These are phyloP conservation scores for Dendrocalamus sinicus DNA, from an alignment of 176 grass and related monocot species.

Conservation along the genomic window DNA sequence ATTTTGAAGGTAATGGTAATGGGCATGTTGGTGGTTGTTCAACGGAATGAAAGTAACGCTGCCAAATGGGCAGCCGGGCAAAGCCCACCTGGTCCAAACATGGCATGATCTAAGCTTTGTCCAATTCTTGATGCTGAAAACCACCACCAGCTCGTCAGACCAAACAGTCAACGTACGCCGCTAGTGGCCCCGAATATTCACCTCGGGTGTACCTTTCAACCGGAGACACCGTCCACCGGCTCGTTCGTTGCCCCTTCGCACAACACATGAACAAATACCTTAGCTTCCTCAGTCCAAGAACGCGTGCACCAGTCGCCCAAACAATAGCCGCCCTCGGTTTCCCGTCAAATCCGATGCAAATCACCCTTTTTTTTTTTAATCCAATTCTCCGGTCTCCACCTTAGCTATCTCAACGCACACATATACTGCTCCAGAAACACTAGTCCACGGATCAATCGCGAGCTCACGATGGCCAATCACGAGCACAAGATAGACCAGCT, in stretches of 20 bases:
- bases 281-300: neutral
- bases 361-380: neutral
- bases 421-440: neutral
- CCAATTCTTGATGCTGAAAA: neutral
- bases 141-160: neutral
- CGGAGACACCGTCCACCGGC: neutral
- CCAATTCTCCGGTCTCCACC: neutral
- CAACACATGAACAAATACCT: neutral
- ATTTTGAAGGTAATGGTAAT: too few relatives aligned
- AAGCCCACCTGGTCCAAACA: too few relatives aligned
- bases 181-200: neutral
- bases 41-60: too few relatives aligned
- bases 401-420: too few relatives aligned
- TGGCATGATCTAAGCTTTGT: neutral
- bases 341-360: neutral
- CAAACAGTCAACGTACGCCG: neutral
- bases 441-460: neutral
- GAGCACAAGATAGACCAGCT: conserved; percentile 46
- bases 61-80: too few relatives aligned
- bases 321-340: neutral
- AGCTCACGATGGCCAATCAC: conserved; percentile 27
- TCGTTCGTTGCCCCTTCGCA: neutral
- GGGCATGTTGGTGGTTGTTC: too few relatives aligned
- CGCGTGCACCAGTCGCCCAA: neutral
- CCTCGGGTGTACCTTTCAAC: neutral